Base-by-base conservation (phyloP, 2,329 filamentous ascomycete genomes). In the Aspergillus chevalieri region DNA sequence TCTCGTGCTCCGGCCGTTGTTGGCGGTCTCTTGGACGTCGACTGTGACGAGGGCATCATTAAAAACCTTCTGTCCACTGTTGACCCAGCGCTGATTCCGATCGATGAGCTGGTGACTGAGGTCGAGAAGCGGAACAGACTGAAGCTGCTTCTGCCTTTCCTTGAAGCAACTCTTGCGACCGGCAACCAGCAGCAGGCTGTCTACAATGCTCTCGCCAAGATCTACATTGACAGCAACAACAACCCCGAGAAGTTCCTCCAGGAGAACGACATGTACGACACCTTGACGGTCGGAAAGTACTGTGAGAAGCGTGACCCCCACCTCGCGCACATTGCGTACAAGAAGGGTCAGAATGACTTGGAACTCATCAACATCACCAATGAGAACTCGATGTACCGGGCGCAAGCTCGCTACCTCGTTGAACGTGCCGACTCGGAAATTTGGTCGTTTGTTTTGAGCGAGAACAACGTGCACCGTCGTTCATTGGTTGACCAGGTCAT, bases 361-460 rank as follows among this genome's bases (percentile, higher is more conserved):
- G 94, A 98, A 74, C 81, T 98, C 49, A 92, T 98, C 72, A 93
- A 87, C 70, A 92, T 98, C 65, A 97, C 93, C 65, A 98, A 97
- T 62, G 94, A 98, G 74, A 98, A 98, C 74, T 85, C 89, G n/a
- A 98, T 98, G 93, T 98, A 95, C 80, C 87, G 91, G 63, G 88
- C 88, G n/a, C 93, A 98, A 72, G 92, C 91, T 51, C 86, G 93
- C 34, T 98, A 98, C 71, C 80, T 98, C 21, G 78, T 98, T 47
- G 91, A 96, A 63, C 86, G 93, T 57, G 86, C 88, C 34, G 93
- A 98, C 64, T 70, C 78, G 2, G 93, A 98, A 69, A 83, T 98
- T 44, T 98, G 94, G 94, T 79, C 80, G 47, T 98, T 96, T 66
- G 93, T 97, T 12, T 80, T 98, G 30, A 95, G 87, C 69, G 84